A percentile compares a stretch with the other conserved stretches of the same genome.
Conservation (phyloP, 1,284 basidiomycete genomes). For the Leccinum variabile region DNA sequence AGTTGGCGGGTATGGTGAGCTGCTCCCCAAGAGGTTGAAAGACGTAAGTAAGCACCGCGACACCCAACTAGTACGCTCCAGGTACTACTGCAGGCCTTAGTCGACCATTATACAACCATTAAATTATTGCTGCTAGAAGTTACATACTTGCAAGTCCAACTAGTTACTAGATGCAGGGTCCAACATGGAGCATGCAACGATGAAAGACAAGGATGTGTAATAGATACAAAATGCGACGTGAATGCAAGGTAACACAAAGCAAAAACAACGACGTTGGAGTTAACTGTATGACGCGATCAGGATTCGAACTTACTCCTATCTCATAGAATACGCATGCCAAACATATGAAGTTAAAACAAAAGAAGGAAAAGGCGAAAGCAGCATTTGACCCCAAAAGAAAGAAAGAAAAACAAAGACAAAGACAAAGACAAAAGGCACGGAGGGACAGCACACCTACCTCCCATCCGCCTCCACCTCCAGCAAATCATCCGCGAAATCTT, state of each 20-base stretch:
- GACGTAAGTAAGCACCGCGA: too few species aligned
- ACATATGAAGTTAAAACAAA: neutral
- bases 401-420: neutral
- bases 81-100: too few species aligned
- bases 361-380: neutral
- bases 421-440: neutral
- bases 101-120: too few species aligned
- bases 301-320: neutral
- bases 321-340: neutral
- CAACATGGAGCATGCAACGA: slow-evolving; percentile 2
- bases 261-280: slow-evolving; percentile 2
- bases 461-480: slow-evolving; percentile 40
- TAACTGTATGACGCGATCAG: neutral
- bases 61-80: too few species aligned
- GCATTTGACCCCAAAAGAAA: neutral
- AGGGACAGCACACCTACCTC: slow-evolving; percentile 13
- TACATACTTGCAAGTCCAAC: neutral
- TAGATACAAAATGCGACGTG: slow-evolving; percentile 15
- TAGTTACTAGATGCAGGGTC: neutral
- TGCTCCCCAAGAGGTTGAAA: too few species aligned
- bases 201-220: neutral
- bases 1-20: too few species aligned
- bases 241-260: slow-evolving; percentile 7
- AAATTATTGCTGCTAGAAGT: too few species aligned
- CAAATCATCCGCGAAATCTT: slow-evolving; percentile 58